Conservation (phyloP, 2,329 filamentous ascomycete species). For the Neofusicoccum cordaticola region DNA sequence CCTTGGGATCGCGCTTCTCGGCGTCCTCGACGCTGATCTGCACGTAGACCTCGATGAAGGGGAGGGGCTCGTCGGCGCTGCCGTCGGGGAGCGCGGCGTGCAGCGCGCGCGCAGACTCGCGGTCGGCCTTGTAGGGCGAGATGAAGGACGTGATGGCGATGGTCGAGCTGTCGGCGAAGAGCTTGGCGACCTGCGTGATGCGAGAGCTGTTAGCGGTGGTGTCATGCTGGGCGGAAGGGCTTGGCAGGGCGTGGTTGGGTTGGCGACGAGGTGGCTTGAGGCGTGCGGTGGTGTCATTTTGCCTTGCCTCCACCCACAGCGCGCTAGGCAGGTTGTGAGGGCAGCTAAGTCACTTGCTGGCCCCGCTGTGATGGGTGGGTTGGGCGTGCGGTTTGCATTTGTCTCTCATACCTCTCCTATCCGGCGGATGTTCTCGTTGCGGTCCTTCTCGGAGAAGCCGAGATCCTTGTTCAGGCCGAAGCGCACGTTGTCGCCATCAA, state of each 20-base stretch:
- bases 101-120: slow-evolving; percentile 74
- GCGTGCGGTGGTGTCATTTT: too few species aligned
- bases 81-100: slow-evolving; percentile 59
- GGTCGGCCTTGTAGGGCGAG: slow-evolving; percentile 86
- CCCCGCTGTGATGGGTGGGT: background rate
- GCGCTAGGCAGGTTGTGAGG: too few species aligned
- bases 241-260: background rate
- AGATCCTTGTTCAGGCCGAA: slow-evolving; percentile 98
- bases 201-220: background rate
- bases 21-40: slow-evolving; percentile 89
- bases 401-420: slow-evolving; percentile 70
- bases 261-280: background rate
- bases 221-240: background rate
- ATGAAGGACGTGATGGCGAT: slow-evolving; percentile 96
- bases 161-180: slow-evolving; percentile 87
- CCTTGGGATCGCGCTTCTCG: slow-evolving; percentile 95
- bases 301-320: too few species aligned
- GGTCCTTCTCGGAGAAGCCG: slow-evolving; percentile 87
- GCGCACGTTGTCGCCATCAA: slow-evolving; percentile 97
- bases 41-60: slow-evolving; percentile 91
- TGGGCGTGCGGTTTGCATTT: background rate
- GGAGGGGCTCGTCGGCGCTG: slow-evolving; percentile 60
- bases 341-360: too few species aligned
- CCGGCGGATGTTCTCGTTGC: slow-evolving; percentile 95
- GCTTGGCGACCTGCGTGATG: slow-evolving; percentile 70